phyloP scores from a whole-genome alignment of 2,329 filamentous ascomycete species.

The Amphichorda felina region DNA sequence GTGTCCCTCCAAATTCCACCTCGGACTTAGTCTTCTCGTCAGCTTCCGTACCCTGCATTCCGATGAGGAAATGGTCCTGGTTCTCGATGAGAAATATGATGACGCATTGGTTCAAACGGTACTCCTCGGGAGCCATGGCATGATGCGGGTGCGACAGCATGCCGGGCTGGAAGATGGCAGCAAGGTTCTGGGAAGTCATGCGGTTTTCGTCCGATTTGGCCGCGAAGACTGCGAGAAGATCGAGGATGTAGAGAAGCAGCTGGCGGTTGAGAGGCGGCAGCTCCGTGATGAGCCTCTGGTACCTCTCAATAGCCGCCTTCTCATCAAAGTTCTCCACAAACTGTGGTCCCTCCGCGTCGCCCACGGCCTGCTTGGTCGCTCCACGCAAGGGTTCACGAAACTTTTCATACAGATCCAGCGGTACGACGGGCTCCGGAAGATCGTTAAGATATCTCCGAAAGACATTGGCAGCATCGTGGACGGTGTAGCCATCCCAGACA shows the following conservation, averaged over 20 bases:
- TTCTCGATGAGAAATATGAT: constrained; percentile 97
- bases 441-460: constrained; percentile 92
- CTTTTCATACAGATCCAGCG: constrained; percentile 80
- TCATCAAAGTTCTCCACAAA: constrained; percentile 53
- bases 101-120: constrained; percentile 90
- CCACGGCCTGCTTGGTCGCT: constrained; percentile 60
- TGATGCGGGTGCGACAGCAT: constrained; percentile 89
- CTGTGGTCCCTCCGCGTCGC: constrained; percentile 56
- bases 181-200: constrained; percentile 90
- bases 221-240: constrained; percentile 90
- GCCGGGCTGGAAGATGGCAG: constrained; percentile 95
- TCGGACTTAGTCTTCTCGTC: constrained; percentile 63
- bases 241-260: constrained; percentile 86
- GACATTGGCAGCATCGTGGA: constrained; percentile 96
- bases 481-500: constrained; percentile 94
- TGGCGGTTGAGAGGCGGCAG: constrained; percentile 89
- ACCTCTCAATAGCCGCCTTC: constrained; percentile 63
- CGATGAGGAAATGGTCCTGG: constrained; percentile 95
- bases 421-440: constrained; percentile 91
- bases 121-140: constrained; percentile 91
- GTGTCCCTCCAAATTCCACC: constrained; percentile 54
- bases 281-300: constrained; percentile 85
- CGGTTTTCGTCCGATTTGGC: constrained; percentile 94
- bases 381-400: constrained; percentile 75
- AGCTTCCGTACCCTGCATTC: constrained; percentile 98